Evolutionary conservation across 345 rosid genomes (phyloP).

Genomic region (Hypericum androsaemum): DNA sequence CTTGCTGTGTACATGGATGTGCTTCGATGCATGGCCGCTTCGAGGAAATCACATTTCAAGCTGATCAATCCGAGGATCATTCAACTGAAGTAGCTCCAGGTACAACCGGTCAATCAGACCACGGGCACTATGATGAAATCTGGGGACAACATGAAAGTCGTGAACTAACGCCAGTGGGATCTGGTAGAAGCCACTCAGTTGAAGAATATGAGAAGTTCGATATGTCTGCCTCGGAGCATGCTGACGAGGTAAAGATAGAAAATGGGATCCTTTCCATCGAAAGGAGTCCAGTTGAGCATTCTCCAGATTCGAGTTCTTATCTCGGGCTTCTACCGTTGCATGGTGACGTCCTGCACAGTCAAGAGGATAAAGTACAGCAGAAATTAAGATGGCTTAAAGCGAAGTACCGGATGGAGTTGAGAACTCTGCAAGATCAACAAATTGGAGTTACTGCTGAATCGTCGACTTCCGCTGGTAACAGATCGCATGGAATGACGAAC

Average conservation of each 20-base stretch:
- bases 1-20: constrained; percentile 47
- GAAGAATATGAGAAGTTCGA: constrained; percentile 39
- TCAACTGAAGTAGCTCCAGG: constrained; percentile 23
- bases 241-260: constrained; percentile 17
- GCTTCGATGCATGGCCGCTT: constrained; percentile 78
- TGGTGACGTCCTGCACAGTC: constrained; percentile 23
- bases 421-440: constrained; percentile 48
- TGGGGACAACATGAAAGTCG: constrained; percentile 74
- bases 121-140: constrained; percentile 32
- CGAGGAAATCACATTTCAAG: constrained; percentile 61
- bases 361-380: constrained; percentile 39
- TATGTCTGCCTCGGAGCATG: constrained; percentile 14
- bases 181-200: constrained; percentile 45
- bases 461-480: constrained; percentile 12
- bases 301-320: constrained; percentile 27
- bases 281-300: constrained; percentile 20
- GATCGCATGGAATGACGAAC: constrained; percentile 13
- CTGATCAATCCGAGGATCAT: constrained; percentile 35
- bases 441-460: constrained; percentile 22
- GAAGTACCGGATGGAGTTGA: constrained; percentile 42
- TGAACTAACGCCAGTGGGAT: constrained; percentile 53
- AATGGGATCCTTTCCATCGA: constrained; percentile 15
- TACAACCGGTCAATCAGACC: constrained; percentile 17
- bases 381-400: constrained; percentile 64
- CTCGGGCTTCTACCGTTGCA: constrained; percentile 17